Evolutionary conservation across 306 rosid species (phyloP).

Genomic region (Potentilla sterilis): DNA sequence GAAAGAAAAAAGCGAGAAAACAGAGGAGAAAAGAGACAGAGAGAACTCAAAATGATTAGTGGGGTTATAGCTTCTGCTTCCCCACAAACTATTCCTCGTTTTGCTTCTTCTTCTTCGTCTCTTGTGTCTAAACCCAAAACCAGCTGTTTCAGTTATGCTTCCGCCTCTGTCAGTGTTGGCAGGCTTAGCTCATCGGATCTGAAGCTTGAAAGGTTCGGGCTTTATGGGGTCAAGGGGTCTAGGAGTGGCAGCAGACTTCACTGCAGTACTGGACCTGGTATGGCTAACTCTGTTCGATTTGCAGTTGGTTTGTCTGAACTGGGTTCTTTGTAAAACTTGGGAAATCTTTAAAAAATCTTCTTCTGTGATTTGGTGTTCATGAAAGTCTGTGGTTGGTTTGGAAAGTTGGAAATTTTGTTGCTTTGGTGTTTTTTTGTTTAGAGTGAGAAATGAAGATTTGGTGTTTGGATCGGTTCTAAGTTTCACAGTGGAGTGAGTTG

Average conservation of each 20-base stretch:
- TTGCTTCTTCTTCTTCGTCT: slow-evolving; percentile 6
- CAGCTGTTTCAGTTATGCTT: slow-evolving; percentile 16
- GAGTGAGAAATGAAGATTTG: background rate
- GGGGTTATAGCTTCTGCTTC: slow-evolving; percentile 42
- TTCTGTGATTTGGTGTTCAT: background rate
- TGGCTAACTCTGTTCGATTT: background rate
- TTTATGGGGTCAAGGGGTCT: slow-evolving; percentile 29
- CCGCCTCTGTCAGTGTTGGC: slow-evolving; percentile 24
- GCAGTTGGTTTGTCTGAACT: slow-evolving; percentile 4
- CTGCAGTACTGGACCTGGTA: slow-evolving; percentile 56
- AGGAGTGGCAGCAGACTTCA: slow-evolving; percentile 27
- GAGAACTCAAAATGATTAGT: slow-evolving; percentile 42
- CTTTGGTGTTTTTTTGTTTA: background rate
- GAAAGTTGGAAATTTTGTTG: background rate
- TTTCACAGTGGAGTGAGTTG: background rate
- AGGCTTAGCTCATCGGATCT: slow-evolving; percentile 10
- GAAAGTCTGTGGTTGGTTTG: background rate
- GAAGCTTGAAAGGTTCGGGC: slow-evolving; percentile 30
- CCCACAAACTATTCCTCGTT: slow-evolving; percentile 14
- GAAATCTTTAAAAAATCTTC: background rate
- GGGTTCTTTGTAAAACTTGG: background rate
- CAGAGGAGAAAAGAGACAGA: slow-evolving; percentile 17
- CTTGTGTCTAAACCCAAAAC: slow-evolving; percentile 29
- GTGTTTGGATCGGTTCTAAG: background rate
- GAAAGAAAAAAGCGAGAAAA: slow-evolving; percentile 13